Conservation (phyloP, 108 stramenopile genomes). For the Schizochytrium sp. region DNA sequence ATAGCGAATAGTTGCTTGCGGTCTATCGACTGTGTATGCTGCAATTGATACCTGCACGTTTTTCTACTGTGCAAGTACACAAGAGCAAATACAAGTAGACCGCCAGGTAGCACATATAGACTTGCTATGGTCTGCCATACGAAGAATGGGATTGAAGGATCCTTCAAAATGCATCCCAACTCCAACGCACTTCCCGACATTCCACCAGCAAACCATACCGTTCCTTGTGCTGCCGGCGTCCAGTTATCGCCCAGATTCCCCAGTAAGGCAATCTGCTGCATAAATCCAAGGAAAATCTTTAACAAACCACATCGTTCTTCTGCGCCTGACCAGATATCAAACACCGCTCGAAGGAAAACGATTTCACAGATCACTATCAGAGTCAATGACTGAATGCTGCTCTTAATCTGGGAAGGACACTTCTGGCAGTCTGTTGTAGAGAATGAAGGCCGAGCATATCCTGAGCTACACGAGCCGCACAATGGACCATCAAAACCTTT, state of each 20-base stretch:
- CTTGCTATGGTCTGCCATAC: background rate
- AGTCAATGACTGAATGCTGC: background rate
- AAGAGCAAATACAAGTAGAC: no score
- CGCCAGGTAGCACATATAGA: conserved; percentile 15
- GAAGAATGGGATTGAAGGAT: background rate
- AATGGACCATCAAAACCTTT: background rate
- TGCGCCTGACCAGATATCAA: background rate
- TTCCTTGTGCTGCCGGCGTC: no score
- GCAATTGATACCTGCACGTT: background rate
- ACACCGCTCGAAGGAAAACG: background rate
- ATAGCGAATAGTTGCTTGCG: no score
- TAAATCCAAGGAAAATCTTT: background rate
- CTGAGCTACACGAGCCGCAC: background rate
- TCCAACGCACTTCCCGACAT: background rate
- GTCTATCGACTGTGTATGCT: background rate
- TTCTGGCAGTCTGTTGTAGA: conserved; percentile 6
- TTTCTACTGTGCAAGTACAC: background rate
- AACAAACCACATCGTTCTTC: background rate
- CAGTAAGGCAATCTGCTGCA: background rate
- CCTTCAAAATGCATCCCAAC: background rate
- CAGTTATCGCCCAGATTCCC: background rate
- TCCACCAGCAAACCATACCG: background rate
- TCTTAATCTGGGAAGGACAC: background rate
- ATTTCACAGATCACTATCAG: background rate
- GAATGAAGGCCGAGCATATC: background rate